A percentile compares a stretch with the other conserved stretches of the same genome.
Conservation (phyloP, 202 grass and related monocot species). For the Zizania palustris region DNA sequence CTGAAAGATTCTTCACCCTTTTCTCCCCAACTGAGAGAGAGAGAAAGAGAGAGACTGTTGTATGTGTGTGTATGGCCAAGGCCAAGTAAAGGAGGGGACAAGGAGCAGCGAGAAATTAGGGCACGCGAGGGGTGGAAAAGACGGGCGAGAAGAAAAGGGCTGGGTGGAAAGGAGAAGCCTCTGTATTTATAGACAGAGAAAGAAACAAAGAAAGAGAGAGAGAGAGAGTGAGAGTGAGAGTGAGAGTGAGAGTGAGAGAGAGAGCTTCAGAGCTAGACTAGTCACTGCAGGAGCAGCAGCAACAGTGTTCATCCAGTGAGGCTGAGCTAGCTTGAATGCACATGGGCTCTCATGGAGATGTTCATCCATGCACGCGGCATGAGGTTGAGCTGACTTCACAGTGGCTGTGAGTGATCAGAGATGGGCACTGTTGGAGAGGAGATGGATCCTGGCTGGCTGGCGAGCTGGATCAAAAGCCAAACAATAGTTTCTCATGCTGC, state of each 20-base stretch:
- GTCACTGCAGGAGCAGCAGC: not conserved
- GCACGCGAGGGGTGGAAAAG: slow-evolving; percentile 38
- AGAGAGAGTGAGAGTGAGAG: not conserved
- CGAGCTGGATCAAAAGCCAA: slow-evolving; percentile 11
- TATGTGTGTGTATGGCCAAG: slow-evolving; percentile 32
- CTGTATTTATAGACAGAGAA: slow-evolving; percentile 54
- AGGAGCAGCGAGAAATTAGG: slow-evolving; percentile 65
- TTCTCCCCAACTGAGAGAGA: not conserved
- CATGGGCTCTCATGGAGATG: not conserved
- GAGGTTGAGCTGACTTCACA: slow-evolving; percentile 45
- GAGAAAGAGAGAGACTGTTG: not conserved
- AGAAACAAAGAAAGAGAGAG: not conserved
- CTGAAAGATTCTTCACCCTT: slow-evolving; percentile 42
- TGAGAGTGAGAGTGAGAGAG: not conserved
- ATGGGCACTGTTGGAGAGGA: slow-evolving; percentile 38
- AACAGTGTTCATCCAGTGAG: not conserved
- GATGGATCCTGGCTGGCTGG: slow-evolving; percentile 21
- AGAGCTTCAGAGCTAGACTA: not conserved
- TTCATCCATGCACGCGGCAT: not conserved
- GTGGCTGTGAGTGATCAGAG: not conserved
- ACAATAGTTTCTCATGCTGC: not conserved
- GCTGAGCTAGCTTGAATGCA: slow-evolving; percentile 9
- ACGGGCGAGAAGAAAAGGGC: slow-evolving; percentile 16
- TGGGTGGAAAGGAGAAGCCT: slow-evolving; percentile 34
- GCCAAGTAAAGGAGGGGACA: slow-evolving; percentile 29